Conservation (phyloP, 768 basidiomycete genomes). For the Pleurotus tuber-regium region DNA sequence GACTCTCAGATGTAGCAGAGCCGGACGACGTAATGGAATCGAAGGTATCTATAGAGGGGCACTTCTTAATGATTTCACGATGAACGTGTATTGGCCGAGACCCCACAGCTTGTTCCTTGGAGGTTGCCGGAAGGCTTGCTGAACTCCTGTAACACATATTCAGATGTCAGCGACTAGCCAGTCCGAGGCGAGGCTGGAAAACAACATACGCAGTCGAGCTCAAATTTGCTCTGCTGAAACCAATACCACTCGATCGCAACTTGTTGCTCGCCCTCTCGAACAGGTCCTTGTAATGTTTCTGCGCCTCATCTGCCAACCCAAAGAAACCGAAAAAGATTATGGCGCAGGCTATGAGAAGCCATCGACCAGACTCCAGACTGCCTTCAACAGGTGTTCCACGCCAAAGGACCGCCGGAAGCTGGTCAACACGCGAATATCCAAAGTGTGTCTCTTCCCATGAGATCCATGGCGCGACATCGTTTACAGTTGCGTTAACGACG, state of each 20-base stretch:
- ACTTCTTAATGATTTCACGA: not conserved
- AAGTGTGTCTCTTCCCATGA: slow-evolving; percentile 44
- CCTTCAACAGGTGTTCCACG: slow-evolving; percentile 13
- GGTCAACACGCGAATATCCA: slow-evolving; percentile 34
- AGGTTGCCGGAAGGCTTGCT: too few species aligned
- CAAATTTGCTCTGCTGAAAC: too few species aligned
- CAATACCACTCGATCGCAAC: too few species aligned
- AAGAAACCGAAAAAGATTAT: slow-evolving; percentile 58
- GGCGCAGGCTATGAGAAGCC: slow-evolving; percentile 38
- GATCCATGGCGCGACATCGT: slow-evolving; percentile 32
- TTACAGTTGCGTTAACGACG: slow-evolving; percentile 25
- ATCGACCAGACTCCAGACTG: slow-evolving; percentile 35
- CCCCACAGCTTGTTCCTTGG: too few species aligned
- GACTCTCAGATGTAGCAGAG: not conserved
- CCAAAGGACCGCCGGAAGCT: slow-evolving; percentile 31
- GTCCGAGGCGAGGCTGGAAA: too few species aligned
- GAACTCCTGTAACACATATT: too few species aligned
- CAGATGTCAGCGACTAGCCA: not conserved
- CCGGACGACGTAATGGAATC: not conserved
- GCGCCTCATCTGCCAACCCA: slow-evolving; percentile 53
- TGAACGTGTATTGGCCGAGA: not conserved
- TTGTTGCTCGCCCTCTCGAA: too few species aligned
- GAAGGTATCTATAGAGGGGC: slow-evolving; percentile 4
- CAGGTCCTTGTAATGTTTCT: slow-evolving; percentile 33
- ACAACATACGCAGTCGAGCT: too few species aligned